A percentile compares a stretch with the other conserved stretches of the same genome.
Evolutionary conservation across 129 eudicot genomes (phyloP).

Genomic region (Flaveria brownii): DNA sequence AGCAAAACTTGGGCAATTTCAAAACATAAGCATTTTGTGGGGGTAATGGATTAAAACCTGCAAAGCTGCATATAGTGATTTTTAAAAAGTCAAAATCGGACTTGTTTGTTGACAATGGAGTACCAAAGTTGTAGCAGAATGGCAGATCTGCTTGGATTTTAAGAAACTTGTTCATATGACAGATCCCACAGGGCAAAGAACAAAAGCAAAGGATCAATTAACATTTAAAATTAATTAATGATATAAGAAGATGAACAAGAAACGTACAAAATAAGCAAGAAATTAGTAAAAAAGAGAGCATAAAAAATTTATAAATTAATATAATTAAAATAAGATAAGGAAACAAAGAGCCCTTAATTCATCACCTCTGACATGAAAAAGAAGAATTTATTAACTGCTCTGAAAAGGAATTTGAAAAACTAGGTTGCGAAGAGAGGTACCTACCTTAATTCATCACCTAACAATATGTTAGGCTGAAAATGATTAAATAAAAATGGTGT

Average conservation of each 20-base stretch:
- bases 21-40: not conserved
- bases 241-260: slow-evolving; percentile 2
- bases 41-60: not conserved
- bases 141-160: slow-evolving; percentile 30
- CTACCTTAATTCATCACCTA: not conserved
- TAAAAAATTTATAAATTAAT: not conserved
- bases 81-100: slow-evolving; percentile 21
- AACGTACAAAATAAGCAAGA: slow-evolving; percentile 15
- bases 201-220: slow-evolving; percentile 5
- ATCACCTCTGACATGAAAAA: slow-evolving; percentile 19
- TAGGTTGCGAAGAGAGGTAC: slow-evolving; percentile 15
- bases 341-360: not conserved
- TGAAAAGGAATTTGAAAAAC: slow-evolving; percentile 25
- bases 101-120: slow-evolving; percentile 9
- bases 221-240: not conserved
- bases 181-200: not conserved
- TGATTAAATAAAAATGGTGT: not conserved
- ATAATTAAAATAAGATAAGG: not conserved
- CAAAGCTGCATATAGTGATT: slow-evolving; percentile 11
- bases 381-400: slow-evolving; percentile 24
- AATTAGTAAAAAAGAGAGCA: not conserved
- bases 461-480: not conserved
- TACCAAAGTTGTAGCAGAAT: slow-evolving; percentile 10
- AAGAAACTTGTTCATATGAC: slow-evolving; percentile 24
- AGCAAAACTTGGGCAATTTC: not conserved